Base-by-base conservation (phyloP, 2,329 filamentous ascomycete genomes). In the Ascochyta clinopodiicola region DNA sequence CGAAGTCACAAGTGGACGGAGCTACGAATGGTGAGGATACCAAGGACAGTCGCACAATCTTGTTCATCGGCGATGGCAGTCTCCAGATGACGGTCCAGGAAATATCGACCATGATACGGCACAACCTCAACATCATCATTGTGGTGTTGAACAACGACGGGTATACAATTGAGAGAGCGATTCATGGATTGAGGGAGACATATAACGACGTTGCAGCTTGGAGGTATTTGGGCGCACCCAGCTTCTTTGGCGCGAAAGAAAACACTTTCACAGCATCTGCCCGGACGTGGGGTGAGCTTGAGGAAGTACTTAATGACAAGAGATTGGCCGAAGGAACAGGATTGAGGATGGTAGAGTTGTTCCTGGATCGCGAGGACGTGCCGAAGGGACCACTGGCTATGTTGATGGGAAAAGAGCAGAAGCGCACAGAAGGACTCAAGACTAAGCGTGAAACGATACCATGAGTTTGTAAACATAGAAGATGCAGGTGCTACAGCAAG, bases 271-370 rank as follows among this genome's bases (percentile, higher is more conserved):
- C 57, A 3, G 52, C 49, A 10, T 65, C 70, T 25, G 80, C 76
- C 3, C 72, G 68, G 51, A 83, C 78, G 0, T 81, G 78, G 57
- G 79, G 75, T 0, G 80, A 84, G 56, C 56, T 84, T 2, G 74
- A 79, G 34, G 54, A 65, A 5, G 72, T 81, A 0, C 25, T 81
- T 36, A 59, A 48, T 1, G 69, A 76, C 45, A 68, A 75, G 27
- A 66, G 66, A 1, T 68, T 82, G 36, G 60, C 66, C 17, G 67
- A 73, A 44, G 77, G 74, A 6, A 72, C 69, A 40, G 77, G 77
- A 0, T 52, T 80, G 25, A 68, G 75, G 35, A 71, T 81, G 59
- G 68, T 79, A 7, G 78, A 80, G 68, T 71, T 80, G 1, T 67
- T 75, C 15, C 75, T 80, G 74, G 73, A 65, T 21, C 52, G 51